Evolutionary conservation across 140 eudicot species (phyloP).

Genomic region (Senecio squalidus): DNA sequence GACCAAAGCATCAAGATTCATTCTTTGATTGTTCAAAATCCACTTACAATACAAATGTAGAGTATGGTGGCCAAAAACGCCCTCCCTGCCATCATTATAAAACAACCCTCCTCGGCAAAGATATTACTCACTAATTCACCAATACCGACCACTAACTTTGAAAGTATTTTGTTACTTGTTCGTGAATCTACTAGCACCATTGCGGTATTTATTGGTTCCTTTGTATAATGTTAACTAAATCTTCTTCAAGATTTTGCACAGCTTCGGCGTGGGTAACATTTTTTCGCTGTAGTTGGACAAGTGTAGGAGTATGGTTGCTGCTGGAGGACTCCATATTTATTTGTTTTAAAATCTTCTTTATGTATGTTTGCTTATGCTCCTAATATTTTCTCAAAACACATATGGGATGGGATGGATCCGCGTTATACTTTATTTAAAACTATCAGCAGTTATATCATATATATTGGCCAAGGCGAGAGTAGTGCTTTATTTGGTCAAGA

Average conservation of each 20-base stretch:
- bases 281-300: background rate
- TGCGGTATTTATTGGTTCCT: background rate
- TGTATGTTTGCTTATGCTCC: background rate
- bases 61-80: slow-evolving; percentile 15
- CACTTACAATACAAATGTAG: slow-evolving; percentile 15
- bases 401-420: background rate
- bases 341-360: background rate
- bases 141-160: background rate
- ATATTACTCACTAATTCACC: background rate
- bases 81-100: background rate
- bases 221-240: background rate
- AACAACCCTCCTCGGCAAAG: background rate
- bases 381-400: background rate
- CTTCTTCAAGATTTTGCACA: background rate
- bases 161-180: background rate
- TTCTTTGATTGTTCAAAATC: background rate
- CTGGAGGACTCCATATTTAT: background rate
- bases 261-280: too few species aligned
- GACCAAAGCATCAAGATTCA: slow-evolving; percentile 29
- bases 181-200: background rate
- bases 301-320: background rate
- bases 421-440: background rate
- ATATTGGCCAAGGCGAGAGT: background rate
- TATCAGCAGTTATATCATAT: background rate
- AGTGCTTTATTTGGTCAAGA: too few species aligned